Percentiles rank a stretch among this genome's conserved stretches.
Conservation (phyloP, 129 eudicot genomes). For the Arctium lappa region DNA sequence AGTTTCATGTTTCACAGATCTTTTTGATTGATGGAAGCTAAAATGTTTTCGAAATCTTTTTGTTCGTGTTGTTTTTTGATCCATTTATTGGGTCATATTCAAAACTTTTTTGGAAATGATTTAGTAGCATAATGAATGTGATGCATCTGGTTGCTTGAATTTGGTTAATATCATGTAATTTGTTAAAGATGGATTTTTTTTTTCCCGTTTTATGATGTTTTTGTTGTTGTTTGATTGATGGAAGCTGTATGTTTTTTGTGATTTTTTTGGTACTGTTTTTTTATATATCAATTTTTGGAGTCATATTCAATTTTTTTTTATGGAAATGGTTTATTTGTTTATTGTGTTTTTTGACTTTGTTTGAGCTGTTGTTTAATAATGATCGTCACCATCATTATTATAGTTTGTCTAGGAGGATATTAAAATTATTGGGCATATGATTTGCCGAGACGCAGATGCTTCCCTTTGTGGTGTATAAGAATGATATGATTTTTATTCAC, state of each 20-base stretch:
- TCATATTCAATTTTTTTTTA: background rate
- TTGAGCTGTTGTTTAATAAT: slow-evolving; percentile 14
- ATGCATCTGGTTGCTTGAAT: background rate
- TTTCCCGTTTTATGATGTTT: background rate
- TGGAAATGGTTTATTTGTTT: slow-evolving; percentile 10
- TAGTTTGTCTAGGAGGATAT: slow-evolving; percentile 13
- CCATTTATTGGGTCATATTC: background rate
- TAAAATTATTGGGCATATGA: slow-evolving; percentile 1
- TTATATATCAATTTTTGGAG: background rate
- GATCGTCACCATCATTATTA: background rate
- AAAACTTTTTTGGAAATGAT: background rate
- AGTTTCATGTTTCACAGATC: background rate
- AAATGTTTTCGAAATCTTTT: background rate
- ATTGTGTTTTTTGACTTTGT: slow-evolving; percentile 11
- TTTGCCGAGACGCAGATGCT: background rate
- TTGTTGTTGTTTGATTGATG: background rate
- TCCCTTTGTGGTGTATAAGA: background rate
- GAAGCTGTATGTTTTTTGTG: slow-evolving; percentile 6
- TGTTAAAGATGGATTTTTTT: background rate
- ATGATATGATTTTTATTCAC: background rate
- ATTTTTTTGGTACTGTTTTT: background rate
- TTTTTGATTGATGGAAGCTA: background rate
- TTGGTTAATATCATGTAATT: background rate
- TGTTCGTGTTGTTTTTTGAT: background rate
- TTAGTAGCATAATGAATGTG: background rate